phyloP scores from a whole-genome alignment of 495 filamentous ascomycete species.

The Penicillium coffeae region DNA sequence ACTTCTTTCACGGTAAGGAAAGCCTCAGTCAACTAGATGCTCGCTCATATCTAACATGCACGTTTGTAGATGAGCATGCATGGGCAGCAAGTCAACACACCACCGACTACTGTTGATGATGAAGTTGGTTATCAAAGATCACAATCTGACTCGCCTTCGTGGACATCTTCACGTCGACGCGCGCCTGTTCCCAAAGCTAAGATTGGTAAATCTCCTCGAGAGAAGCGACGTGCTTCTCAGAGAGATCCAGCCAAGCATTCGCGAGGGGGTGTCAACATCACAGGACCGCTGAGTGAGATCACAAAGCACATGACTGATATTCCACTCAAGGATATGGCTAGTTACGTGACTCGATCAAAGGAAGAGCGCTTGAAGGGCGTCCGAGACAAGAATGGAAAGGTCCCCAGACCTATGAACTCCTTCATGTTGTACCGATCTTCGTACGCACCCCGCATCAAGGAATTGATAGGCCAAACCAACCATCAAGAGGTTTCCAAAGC shows the following conservation, averaged over 20 bases:
- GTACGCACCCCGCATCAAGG: conserved; percentile 81
- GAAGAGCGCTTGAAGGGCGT: conserved; percentile 67
- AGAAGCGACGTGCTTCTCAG: conserved; percentile 1
- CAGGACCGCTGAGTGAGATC: conserved; percentile 69
- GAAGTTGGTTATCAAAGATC: conserved; percentile 3
- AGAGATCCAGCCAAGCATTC: conserved; percentile 2
- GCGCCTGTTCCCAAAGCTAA: conserved; percentile 5
- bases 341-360: conserved; percentile 69
- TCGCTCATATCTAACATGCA: not conserved
- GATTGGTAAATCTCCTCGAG: conserved; percentile 1
- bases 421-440: conserved; percentile 98
- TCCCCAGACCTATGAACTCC: conserved; percentile 94
- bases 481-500: conserved; percentile 89
- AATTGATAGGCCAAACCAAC: conserved; percentile 81
- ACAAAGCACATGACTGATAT: conserved; percentile 62
- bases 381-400: conserved; percentile 69
- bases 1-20: conserved; percentile 17
- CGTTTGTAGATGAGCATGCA: conserved; percentile 7
- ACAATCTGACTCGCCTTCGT: conserved; percentile 2
- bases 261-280: conserved; percentile 1
- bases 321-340: conserved; percentile 74
- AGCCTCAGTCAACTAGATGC: not conserved
- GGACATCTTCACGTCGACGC: conserved; percentile 5
- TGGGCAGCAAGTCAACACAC: conserved; percentile 23
- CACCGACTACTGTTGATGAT: conserved; percentile 22